A percentile compares a stretch with the other conserved stretches of the same genome.
Evolutionary conservation across 495 filamentous ascomycete species (phyloP).

Genomic region (Lophiostoma macrostomum): DNA sequence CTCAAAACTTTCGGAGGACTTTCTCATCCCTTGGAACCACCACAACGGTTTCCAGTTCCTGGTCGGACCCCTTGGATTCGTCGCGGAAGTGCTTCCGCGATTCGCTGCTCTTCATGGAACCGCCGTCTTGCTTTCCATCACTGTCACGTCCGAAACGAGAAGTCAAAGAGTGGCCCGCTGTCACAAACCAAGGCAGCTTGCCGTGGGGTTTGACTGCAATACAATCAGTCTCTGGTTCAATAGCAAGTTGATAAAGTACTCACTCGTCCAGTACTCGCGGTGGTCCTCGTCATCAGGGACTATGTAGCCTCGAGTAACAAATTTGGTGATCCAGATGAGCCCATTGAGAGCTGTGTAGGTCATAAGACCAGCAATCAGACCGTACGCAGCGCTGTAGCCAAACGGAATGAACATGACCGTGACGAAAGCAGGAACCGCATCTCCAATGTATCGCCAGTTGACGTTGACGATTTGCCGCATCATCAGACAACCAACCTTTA

Average conservation of each 20-base stretch:
- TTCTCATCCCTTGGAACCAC: constrained; percentile 18
- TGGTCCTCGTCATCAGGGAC: constrained; percentile 68
- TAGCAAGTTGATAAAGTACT: constrained; percentile 12
- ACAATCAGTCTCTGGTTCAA: not conserved
- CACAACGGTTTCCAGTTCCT: constrained; percentile 26
- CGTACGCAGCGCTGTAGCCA: constrained; percentile 77
- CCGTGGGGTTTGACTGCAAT: constrained; percentile 28
- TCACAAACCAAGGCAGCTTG: constrained; percentile 35
- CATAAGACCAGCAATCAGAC: constrained; percentile 73
- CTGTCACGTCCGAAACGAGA: constrained; percentile 12
- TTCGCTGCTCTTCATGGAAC: constrained; percentile 21
- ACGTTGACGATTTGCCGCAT: constrained; percentile 74
- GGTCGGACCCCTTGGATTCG: constrained; percentile 13
- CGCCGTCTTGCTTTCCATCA: not conserved
- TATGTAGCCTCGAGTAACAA: constrained; percentile 61
- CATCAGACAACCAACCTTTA: constrained; percentile 35
- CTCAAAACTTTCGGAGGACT: constrained; percentile 4
- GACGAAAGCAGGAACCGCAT: constrained; percentile 76
- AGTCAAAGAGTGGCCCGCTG: constrained; percentile 5
- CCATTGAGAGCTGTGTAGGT: constrained; percentile 70
- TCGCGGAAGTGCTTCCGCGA: constrained; percentile 15
- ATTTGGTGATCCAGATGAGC: constrained; percentile 61
- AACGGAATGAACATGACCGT: constrained; percentile 84
- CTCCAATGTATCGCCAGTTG: constrained; percentile 80
- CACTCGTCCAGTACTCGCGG: constrained; percentile 72